These are phyloP conservation scores for Rhodotorula sp. DNA, from an alignment of 1,284 basidiomycete genomes.

Conservation along the genomic window DNA sequence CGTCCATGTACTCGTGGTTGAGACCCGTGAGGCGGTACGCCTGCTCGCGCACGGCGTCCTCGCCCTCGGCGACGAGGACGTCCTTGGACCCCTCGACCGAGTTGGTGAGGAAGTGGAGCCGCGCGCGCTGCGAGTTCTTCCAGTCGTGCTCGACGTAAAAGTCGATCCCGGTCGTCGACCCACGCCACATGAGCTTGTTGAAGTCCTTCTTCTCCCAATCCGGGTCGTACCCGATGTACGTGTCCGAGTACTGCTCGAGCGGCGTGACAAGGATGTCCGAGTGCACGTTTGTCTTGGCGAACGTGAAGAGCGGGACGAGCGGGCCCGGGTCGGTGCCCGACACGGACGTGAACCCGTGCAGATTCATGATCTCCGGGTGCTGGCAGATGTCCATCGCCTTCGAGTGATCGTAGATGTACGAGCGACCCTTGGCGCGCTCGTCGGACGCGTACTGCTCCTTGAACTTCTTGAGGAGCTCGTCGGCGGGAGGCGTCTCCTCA, in stretches of 20 bases:
- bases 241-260: constrained; percentile 48
- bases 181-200: constrained; percentile 51
- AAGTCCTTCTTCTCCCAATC: constrained; percentile 49
- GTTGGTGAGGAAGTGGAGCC: constrained; percentile 46
- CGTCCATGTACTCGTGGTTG: constrained; percentile 47
- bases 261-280: constrained; percentile 48
- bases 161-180: constrained; percentile 48
- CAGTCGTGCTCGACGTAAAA: constrained; percentile 44
- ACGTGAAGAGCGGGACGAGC: constrained; percentile 48
- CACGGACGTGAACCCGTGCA: constrained; percentile 47
- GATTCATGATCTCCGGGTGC: constrained; percentile 47
- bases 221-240: constrained; percentile 48
- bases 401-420: constrained; percentile 47
- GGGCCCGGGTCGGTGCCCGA: constrained; percentile 44
- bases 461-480: constrained; percentile 11
- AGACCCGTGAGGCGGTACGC: constrained; percentile 28
- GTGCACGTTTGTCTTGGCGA: constrained; percentile 48
- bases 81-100: constrained; percentile 32
- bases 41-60: constrained; percentile 25
- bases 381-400: constrained; percentile 47
- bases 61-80: constrained; percentile 41
- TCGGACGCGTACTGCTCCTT: constrained; percentile 13
- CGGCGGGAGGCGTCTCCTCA: constrained; percentile 4
- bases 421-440: constrained; percentile 21
- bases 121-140: constrained; percentile 45